Evolutionary conservation across 768 basidiomycete species (phyloP), one percentile per base, ranked within the genome.

Genomic region (Macrolepiota fuliginosa): DNA sequence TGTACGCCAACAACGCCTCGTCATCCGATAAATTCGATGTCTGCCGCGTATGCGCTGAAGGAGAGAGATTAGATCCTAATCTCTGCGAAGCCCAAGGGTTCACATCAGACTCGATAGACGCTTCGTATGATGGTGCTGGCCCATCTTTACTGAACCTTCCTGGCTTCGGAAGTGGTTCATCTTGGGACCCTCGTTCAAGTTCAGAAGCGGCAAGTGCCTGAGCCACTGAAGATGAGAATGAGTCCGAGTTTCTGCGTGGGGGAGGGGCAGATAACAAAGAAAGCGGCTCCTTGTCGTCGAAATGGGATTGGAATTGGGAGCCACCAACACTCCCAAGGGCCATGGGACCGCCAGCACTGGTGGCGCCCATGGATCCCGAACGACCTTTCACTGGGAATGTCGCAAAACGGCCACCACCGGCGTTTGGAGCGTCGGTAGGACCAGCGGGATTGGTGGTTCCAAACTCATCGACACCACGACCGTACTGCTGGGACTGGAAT

Each of bases 361-460:
- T 61, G 15, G 54, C 69, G 6, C 77, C 71, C 15, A 37, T 39
- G 39, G 62, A 63, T 6, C 58, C 63, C 39, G 65, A 70, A 54
- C 70, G 66, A 59, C 72, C 70, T 62, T 83, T 80, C 17, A 82
- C 79, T 0, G 88, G 89, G 73, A 90, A 84, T 1, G 90, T 91
- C 25, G 86, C 85, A 66, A 89, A 91, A 15, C 85, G 79, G 0
- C 81, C 81, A 1, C 81, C 81, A 10, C 66, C 65, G 29, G 68
- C 67, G 29, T 64, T 67, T 3, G 67, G 61, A 1, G 62, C 62
- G 15, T 73, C 71, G 3, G 69, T 62, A 0, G 66, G 58, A 15
- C 71, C 70, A 11, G 67, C 47, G 6, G 66, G n/a, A 58, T 59
- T 17, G 65, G 56, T 29, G 69, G 72, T n/a, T 76, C 67, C 80